These are phyloP conservation scores for Sporopachydermia lactativora DNA, from an alignment of 805 yeast species.

Conservation along the genomic window DNA sequence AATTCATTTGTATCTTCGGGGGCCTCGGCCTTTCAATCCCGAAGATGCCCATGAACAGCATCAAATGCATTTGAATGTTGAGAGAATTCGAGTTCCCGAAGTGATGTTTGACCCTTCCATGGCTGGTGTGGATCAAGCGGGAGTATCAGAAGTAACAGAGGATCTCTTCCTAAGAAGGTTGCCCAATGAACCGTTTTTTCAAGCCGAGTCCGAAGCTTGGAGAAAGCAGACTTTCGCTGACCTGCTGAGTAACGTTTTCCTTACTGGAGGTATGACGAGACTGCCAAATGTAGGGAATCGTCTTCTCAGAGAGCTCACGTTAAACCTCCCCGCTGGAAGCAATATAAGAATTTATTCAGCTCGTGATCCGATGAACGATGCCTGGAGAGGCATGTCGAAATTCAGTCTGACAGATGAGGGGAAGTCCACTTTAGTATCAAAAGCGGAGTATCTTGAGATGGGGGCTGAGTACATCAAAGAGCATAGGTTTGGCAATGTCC, in stretches of 20 bases:
- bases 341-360: constrained; percentile 51
- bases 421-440: constrained; percentile 37
- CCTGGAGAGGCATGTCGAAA: constrained; percentile 91
- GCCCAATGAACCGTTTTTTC: constrained; percentile 33
- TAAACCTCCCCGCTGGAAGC: constrained; percentile 56
- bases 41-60: constrained; percentile 78
- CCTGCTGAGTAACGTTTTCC: constrained; percentile 44
- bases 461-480: constrained; percentile 86
- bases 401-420: constrained; percentile 46
- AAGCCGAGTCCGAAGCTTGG: constrained; percentile 35
- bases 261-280: constrained; percentile 76
- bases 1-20: constrained; percentile 75
- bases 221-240: constrained; percentile 6
- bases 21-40: constrained; percentile 75
- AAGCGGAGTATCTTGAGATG: constrained; percentile 68
- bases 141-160: constrained; percentile 65
- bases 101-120: constrained; percentile 83
- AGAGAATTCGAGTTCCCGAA: constrained; percentile 86
- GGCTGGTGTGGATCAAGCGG: constrained; percentile 94
- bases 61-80: constrained; percentile 83
- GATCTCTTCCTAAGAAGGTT: constrained; percentile 49
- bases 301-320: constrained; percentile 50
- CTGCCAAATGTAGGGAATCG: constrained; percentile 56
- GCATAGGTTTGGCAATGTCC: constrained; percentile 58
- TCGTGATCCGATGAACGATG: constrained; percentile 54